These are phyloP conservation scores for Trametes versicolor DNA, from an alignment of 1,284 basidiomycete genomes.

Conservation along the genomic window DNA sequence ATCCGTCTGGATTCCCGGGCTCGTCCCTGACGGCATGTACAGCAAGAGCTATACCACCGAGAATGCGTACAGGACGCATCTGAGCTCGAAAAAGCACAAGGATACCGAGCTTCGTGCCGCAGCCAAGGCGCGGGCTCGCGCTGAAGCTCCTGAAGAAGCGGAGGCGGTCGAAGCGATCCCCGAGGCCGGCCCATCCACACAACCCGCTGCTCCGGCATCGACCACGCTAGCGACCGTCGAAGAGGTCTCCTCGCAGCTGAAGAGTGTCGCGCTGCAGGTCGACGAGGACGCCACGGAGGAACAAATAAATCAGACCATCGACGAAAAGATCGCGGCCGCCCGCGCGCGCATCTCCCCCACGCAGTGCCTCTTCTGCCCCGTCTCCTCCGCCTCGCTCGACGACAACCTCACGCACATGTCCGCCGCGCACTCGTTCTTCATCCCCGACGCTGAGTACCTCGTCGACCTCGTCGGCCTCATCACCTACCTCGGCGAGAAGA, in stretches of 20 bases:
- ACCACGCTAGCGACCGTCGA: slow-evolving; percentile 12
- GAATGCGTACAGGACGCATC: slow-evolving; percentile 90
- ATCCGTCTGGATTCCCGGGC: slow-evolving; percentile 12
- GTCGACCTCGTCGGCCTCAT: slow-evolving; percentile 87
- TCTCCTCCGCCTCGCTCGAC: slow-evolving; percentile 61
- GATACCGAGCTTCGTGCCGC: slow-evolving; percentile 75
- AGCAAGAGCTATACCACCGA: slow-evolving; percentile 93
- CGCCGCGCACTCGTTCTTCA: slow-evolving; percentile 90
- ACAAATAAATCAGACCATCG: slow-evolving; percentile 67
- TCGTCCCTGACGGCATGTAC: slow-evolving; percentile 16
- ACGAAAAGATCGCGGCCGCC: slow-evolving; percentile 82
- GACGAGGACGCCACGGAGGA: slow-evolving; percentile 59
- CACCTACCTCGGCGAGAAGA: slow-evolving; percentile 91
- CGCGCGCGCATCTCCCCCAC: slow-evolving; percentile 69
- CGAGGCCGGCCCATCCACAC: slow-evolving; percentile 23
- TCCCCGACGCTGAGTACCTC: slow-evolving; percentile 94
- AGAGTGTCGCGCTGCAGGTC: slow-evolving; percentile 44
- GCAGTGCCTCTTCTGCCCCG: slow-evolving; percentile 90
- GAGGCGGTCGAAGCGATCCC: slow-evolving; percentile 17
- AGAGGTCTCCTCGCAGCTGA: slow-evolving; percentile 25
- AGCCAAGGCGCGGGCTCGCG: slow-evolving; percentile 31
- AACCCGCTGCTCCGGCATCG: background rate
- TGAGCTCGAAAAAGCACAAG: slow-evolving; percentile 91
- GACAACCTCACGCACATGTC: slow-evolving; percentile 92
- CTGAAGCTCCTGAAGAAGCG: slow-evolving; percentile 26